These are phyloP conservation scores for Aeminium ludgeri DNA, from an alignment of 495 filamentous ascomycete genomes.

Conservation along the genomic window DNA sequence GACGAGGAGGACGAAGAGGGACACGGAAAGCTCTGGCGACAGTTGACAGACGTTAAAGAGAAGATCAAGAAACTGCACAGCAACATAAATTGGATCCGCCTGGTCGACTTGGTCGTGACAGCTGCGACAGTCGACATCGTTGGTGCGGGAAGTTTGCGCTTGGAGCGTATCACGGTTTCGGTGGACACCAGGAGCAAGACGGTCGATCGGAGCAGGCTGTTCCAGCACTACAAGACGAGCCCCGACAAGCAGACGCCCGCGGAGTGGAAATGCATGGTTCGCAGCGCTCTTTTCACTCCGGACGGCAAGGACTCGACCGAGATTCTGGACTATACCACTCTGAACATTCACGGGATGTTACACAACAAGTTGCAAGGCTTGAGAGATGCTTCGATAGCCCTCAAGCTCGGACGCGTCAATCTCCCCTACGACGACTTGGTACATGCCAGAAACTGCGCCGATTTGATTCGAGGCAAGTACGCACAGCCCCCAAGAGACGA, in stretches of 20 bases:
- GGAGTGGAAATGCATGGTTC: conserved; percentile 80
- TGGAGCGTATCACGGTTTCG: conserved; percentile 67
- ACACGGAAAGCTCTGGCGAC: conserved; percentile 61
- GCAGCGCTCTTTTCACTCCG: conserved; percentile 73
- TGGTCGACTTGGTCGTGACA: conserved; percentile 79
- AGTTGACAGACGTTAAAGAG: conserved; percentile 60
- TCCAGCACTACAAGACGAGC: conserved; percentile 60
- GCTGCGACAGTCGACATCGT: conserved; percentile 57
- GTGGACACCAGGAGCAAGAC: conserved; percentile 85
- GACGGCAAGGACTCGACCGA: conserved; percentile 77
- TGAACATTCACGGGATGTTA: conserved; percentile 87
- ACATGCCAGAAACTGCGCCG: conserved; percentile 33
- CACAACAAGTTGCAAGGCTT: conserved; percentile 76
- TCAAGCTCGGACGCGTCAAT: conserved; percentile 81
- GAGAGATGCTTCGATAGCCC: conserved; percentile 69
- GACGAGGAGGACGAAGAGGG: conserved; percentile 15
- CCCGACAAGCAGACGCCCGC: conserved; percentile 62
- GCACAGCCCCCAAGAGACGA: conserved; percentile 17
- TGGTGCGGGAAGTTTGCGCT: conserved; percentile 67
- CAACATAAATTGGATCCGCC: conserved; percentile 69
- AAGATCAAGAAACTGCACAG: conserved; percentile 71
- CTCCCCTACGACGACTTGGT: conserved; percentile 74
- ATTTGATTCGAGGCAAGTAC: conserved; percentile 28
- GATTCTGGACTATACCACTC: conserved; percentile 67
- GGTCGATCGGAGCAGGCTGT: conserved; percentile 78